Evolutionary conservation across 352 stramenopile species (phyloP), one percentile per base, ranked within the genome.

Genomic region (Globisporangium spinosum): DNA sequence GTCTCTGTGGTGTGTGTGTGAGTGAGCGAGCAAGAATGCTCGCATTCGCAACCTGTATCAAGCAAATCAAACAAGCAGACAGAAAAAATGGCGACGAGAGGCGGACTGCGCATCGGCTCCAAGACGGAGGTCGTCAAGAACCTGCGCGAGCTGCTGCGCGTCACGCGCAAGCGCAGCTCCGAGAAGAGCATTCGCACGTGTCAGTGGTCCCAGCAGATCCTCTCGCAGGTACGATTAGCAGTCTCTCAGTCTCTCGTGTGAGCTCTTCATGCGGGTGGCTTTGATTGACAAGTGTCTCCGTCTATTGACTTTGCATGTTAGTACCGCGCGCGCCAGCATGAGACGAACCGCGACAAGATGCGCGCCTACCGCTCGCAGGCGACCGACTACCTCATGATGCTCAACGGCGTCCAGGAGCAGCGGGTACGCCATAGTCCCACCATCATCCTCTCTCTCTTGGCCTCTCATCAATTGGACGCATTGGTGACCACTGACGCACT

Each of bases 91-190:
- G 83, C 79, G 67, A 75, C 65, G 34, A 60, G 65, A 58, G 65
- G 82, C 15, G 85, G 83, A 29, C 62, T 90, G 68, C 87, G 85
- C 63, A 88, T 95, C 67, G 87, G 87, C 70, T 90, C 87, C 63
- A 95, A 95, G 83, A 49, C 76, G 20, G 85, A 93, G 27, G 85
- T 90, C 67, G 65, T 95, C 57, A 93, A 90, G 75, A 90, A 80
- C 67, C 70, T 95, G 68, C 87, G 87, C 58, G 74, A 79, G 58
- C 71, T 95, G 66, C 73, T 95, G 70, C 85, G 84, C 29, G 74
- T 93, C 34, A 72, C 85, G 40, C 83, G 85, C 62, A 70, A 79
- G 43, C 85, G 83, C 63, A 87, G 83, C 32, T 77, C 81, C 17
- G 69, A 83, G 47, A 70, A 78, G 23, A 79, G 67, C 29, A 57